Percentiles rank a stretch among this genome's conserved stretches.
Conservation (phyloP, 1,284 basidiomycete species). For the Sparassis latifolia region DNA sequence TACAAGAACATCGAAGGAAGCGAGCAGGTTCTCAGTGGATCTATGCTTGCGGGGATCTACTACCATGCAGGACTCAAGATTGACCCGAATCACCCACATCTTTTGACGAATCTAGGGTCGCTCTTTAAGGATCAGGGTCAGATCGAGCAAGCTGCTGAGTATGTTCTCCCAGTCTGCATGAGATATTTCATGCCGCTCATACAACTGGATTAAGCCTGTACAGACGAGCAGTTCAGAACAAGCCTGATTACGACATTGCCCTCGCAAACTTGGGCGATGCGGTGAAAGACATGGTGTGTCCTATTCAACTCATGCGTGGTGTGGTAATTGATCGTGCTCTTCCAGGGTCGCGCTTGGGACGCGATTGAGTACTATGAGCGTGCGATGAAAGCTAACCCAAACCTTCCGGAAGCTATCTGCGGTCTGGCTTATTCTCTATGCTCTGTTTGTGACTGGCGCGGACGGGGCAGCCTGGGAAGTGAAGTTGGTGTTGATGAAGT, state of each 20-base stretch:
- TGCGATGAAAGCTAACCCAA: slow-evolving; percentile 45
- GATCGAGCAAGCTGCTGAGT: slow-evolving; percentile 44
- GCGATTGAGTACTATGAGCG: slow-evolving; percentile 49
- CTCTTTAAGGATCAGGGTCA: slow-evolving; percentile 55
- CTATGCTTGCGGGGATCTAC: slow-evolving; percentile 44
- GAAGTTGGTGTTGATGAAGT: slow-evolving; percentile 17
- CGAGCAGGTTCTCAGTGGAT: slow-evolving; percentile 21
- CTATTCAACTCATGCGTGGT: neutral
- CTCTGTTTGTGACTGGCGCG: slow-evolving; percentile 52
- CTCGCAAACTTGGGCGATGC: slow-evolving; percentile 59
- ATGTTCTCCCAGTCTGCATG: slow-evolving; percentile 11
- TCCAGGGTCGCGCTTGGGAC: slow-evolving; percentile 43
- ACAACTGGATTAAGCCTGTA: slow-evolving; percentile 31
- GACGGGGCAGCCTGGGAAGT: slow-evolving; percentile 29
- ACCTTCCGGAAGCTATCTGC: slow-evolving; percentile 52
- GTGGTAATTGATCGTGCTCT: slow-evolving; percentile 1
- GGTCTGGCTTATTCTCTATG: slow-evolving; percentile 47
- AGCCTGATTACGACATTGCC: slow-evolving; percentile 56
- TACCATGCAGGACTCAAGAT: slow-evolving; percentile 48
- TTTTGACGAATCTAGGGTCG: slow-evolving; percentile 56
- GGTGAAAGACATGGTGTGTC: slow-evolving; percentile 41
- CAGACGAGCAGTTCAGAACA: slow-evolving; percentile 41
- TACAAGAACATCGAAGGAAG: slow-evolving; percentile 24
- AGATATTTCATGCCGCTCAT: neutral
- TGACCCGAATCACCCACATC: slow-evolving; percentile 51